Evolutionary conservation across 805 yeast genomes (phyloP), one percentile per base, ranked within the genome.

Genomic region (Candida insectalens): DNA sequence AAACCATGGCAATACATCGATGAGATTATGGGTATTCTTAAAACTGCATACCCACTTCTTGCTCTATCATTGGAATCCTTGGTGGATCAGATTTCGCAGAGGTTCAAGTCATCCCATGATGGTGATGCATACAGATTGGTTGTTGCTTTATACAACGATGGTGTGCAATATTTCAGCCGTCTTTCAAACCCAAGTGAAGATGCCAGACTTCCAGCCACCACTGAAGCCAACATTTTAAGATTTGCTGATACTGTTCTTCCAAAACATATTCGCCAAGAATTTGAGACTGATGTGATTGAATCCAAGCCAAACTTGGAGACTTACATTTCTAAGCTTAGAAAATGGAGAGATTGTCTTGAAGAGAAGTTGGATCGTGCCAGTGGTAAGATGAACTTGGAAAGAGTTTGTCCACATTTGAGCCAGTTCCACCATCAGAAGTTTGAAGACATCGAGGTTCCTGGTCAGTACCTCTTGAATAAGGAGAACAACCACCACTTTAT

Each of bases 361-460:
- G 95, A 83, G 46, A 87, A 83, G 51, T 67, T 92, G 39, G 97
- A 92, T 53, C 69, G 95, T 43, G 71, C 94, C 38, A 79, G 85
- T 36, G 72, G 77, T 19, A 73, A 74, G 45, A 82, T 87, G 32
- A 82, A 87, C 45, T 59, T 92, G 41, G 98, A 92, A 58, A 76
- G 87, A 37, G 67, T 92, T 41, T 87, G 96, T 49, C 96, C 97
- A 12, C 97, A 89, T 47, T 66, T 92, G 55, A 81, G 94, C 53
- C 96, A 88, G 53, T 92, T 94, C 74, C 98, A 92, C 59, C 95
- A 92, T 55, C 97, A 92, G 55, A 89, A 87, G 59, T 92, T 92
- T 52, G 99, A 92, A 55, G 98, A 92, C 32, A 84, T 92, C 38
- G 98, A 92, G 55, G 77, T 92, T 38, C 98, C 98, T 1, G 98